Evolutionary conservation across 805 yeast species (phyloP), one percentile per base, ranked within the genome.

Genomic region (Starmerella davenportii): DNA sequence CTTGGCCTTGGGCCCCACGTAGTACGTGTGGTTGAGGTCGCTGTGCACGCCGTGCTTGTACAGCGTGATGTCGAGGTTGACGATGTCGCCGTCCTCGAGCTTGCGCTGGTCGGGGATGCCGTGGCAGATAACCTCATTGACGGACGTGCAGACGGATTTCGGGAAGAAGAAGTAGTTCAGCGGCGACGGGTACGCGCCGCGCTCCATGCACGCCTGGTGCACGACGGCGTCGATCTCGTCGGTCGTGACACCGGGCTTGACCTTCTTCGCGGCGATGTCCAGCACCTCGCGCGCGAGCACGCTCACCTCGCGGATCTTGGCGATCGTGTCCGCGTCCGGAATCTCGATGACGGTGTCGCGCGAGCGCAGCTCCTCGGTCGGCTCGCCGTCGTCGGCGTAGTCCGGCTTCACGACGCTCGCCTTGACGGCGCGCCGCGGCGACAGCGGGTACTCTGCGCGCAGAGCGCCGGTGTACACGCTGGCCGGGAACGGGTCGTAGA

Each of bases 111-210:
- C 98, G 21, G 98, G 98, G 42, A 90, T 79, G 46, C 98, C 98
- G 59, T 90, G 98, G 57, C 98, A 90, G 43, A 90, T 79, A 41
- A 84, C 75, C 64, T 90, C 98, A 59, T 90, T 90, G 33, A 90
- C 77, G 2, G 95, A 82, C 1, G 94, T 82, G 61, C 98, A 90
- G 31, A 81, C 70, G 18, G 90, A 74, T 56, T 84, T 85, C 32
- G 96, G 95, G 63, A 73, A 90, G 59, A 82, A 79, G 63, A 76
- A 85, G 63, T 90, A 90, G 63, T 90, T 90, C 46, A 87, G 65
- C 3, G 98, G 94, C 11, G 95, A 81, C 16, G 98, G 98, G 57
- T 90, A 90, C 3, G 85, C 82, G 47, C 76, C 74, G 58, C 95
- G 71, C 58, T 80, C 81, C 51, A 85, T 65, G 42, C 94, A 79